Evolutionary conservation across 2,329 filamentous ascomycete genomes (phyloP).

Genomic region (Pseudopithomyces chartarum): DNA sequence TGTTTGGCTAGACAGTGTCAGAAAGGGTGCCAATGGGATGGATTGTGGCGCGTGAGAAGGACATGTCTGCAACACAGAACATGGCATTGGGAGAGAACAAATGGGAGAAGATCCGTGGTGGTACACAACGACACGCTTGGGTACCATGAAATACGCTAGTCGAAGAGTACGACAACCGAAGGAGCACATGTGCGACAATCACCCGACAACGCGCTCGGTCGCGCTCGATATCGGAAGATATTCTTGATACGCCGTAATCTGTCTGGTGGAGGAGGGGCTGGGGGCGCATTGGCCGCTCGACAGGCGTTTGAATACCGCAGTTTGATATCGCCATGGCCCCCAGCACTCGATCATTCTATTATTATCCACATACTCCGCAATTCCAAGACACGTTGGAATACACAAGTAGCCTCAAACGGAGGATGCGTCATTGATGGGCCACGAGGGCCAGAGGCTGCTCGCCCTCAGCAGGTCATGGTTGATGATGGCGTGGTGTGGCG

Average conservation of each 20-base stretch:
- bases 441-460: neutral
- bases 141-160: too few relatives aligned
- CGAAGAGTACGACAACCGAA: too few relatives aligned
- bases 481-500: conserved; percentile 3
- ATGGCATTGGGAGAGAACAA: neutral
- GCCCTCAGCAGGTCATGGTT: neutral
- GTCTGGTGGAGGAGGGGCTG: neutral
- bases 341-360: neutral
- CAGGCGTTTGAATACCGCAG: conserved; percentile 6
- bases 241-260: neutral
- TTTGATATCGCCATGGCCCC: neutral
- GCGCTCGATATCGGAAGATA: too few relatives aligned
- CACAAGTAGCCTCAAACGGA: neutral
- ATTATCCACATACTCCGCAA: neutral
- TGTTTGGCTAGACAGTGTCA: neutral
- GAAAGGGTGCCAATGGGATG: neutral
- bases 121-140: neutral
- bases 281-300: neutral
- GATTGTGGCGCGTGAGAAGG: neutral
- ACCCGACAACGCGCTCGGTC: too few relatives aligned
- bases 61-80: neutral
- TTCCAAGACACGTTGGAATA: neutral
- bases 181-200: too few relatives aligned
- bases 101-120: neutral
- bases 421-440: neutral